phyloP scores from a whole-genome alignment of 768 basidiomycete species.

The Boletus pseudopeckii region DNA sequence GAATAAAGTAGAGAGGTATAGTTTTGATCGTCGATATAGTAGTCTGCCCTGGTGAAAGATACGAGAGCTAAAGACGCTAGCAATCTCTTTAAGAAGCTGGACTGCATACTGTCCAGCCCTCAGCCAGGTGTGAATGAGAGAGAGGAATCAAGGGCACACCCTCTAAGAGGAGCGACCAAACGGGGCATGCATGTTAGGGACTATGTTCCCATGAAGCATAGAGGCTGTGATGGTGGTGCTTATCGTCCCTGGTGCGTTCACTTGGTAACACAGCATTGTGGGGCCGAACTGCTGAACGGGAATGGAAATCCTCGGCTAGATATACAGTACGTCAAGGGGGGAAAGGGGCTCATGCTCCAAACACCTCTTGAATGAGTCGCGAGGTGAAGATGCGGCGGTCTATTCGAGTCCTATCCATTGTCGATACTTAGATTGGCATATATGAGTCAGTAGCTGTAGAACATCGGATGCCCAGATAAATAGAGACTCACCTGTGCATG shows the following conservation, averaged over 20 bases:
- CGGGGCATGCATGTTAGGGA: too few relatives aligned
- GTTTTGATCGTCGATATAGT: slow-evolving; percentile 19
- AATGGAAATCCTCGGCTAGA: background rate
- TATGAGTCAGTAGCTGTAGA: too few relatives aligned
- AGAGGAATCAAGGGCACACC: too few relatives aligned
- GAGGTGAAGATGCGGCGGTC: background rate
- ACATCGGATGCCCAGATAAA: too few relatives aligned
- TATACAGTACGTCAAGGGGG: background rate
- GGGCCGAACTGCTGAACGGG: background rate
- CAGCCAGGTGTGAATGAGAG: background rate
- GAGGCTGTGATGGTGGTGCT: background rate
- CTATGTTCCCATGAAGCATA: too few relatives aligned
- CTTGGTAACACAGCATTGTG: background rate
- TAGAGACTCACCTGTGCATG: too few relatives aligned
- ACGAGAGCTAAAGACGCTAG: background rate
- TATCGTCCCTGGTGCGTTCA: background rate
- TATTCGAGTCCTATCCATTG: background rate
- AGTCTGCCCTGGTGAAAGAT: slow-evolving; percentile 8
- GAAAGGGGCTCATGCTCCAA: background rate
- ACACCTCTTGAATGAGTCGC: background rate
- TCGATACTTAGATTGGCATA: background rate
- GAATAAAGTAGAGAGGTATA: slow-evolving; percentile 9
- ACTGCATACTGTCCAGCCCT: slow-evolving; percentile 1
- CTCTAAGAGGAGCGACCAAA: too few relatives aligned
- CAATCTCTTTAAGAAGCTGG: background rate